Conservation (phyloP, 176 grass and related monocot species). For the Themeda triandra region DNA sequence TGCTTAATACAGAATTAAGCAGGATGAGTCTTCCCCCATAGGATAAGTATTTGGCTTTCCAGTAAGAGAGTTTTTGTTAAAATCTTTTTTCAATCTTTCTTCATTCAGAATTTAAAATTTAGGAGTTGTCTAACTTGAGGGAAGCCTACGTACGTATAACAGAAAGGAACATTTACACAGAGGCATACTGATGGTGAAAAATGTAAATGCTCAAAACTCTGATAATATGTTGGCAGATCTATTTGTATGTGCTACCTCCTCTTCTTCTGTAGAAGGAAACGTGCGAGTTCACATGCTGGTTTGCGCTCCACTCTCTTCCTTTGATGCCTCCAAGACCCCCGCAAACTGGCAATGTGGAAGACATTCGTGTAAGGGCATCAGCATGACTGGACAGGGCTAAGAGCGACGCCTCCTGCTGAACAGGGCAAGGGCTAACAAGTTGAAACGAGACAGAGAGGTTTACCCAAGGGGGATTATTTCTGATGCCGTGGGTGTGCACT, state of each 20-base stretch:
- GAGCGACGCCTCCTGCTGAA: background rate
- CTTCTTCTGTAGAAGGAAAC: slow-evolving; percentile 20
- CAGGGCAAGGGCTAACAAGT: background rate
- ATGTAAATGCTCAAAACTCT: background rate
- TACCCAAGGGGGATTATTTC: slow-evolving; percentile 16
- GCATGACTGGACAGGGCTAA: too few relatives aligned
- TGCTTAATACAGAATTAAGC: too few relatives aligned
- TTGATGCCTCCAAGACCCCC: background rate
- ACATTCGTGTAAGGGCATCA: background rate
- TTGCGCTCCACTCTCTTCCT: background rate
- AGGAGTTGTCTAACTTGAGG: too few relatives aligned
- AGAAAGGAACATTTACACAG: background rate
- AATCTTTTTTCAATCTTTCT: too few relatives aligned
- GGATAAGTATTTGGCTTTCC: too few relatives aligned
- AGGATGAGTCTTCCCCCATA: too few relatives aligned
- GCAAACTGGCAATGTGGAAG: background rate
- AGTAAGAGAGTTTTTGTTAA: too few relatives aligned
- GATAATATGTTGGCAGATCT: background rate
- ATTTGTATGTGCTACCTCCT: slow-evolving; percentile 4
- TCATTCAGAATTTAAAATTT: too few relatives aligned
- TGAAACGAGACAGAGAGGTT: background rate
- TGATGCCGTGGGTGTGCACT: background rate
- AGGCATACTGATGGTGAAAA: background rate
- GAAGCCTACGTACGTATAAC: slow-evolving; percentile 6
- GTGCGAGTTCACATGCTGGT: background rate